These are phyloP conservation scores for Pelagophyceae sp. DNA, from an alignment of 352 stramenopile genomes.

Conservation along the genomic window DNA sequence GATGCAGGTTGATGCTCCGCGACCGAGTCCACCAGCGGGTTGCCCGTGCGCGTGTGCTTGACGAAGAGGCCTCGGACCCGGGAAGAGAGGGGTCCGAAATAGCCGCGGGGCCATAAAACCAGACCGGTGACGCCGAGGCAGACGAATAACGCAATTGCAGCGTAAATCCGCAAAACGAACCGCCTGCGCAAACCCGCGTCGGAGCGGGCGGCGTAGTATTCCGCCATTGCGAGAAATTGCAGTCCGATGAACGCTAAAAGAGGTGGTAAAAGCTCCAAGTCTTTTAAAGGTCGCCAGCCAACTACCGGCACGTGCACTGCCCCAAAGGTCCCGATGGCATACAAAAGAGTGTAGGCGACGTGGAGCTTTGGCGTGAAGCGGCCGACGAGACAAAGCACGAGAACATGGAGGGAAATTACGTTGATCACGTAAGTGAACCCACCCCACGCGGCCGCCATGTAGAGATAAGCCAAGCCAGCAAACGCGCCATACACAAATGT, in stretches of 20 bases:
- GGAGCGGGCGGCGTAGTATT: not conserved
- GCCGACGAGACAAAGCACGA: constrained; percentile 80
- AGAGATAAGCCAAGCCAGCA: constrained; percentile 85
- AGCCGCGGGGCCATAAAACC: constrained; percentile 38
- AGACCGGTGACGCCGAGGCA: not conserved
- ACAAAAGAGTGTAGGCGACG: constrained; percentile 93
- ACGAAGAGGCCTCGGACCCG: constrained; percentile 67
- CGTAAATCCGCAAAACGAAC: not conserved
- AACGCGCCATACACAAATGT: constrained; percentile 26
- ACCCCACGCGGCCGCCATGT: constrained; percentile 40
- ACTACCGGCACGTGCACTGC: constrained; percentile 82
- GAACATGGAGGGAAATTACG: constrained; percentile 90
- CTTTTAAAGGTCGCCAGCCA: constrained; percentile 84
- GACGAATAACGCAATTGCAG: not conserved
- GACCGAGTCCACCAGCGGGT: constrained; percentile 64
- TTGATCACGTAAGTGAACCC: constrained; percentile 98
- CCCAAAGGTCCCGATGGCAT: constrained; percentile 72
- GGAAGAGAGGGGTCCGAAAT: constrained; percentile 63
- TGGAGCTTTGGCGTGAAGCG: constrained; percentile 84
- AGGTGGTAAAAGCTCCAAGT: constrained; percentile 65
- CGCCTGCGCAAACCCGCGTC: not conserved
- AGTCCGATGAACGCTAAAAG: constrained; percentile 86
- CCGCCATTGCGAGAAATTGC: constrained; percentile 20
- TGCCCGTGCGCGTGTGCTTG: constrained; percentile 61
- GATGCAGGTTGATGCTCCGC: constrained; percentile 61